These are phyloP conservation scores for Kodamaea plutei DNA, from an alignment of 1,139 yeast species.

Conservation along the genomic window DNA sequence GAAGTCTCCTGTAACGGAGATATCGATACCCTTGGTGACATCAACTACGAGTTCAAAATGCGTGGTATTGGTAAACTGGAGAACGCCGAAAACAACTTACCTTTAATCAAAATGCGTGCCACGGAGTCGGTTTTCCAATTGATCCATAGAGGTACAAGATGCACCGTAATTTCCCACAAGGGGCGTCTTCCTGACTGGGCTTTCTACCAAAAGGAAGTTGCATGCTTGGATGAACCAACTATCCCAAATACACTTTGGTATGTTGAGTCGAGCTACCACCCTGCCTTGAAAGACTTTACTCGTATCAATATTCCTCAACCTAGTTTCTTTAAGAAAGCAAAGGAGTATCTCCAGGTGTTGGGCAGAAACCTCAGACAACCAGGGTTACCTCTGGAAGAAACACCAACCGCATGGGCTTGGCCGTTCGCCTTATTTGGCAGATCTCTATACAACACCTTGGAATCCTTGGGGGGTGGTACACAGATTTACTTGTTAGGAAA, in stretches of 20 bases:
- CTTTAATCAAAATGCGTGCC: conserved; percentile 44
- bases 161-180: conserved; percentile 61
- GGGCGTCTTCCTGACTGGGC: conserved; percentile 68
- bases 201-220: conserved; percentile 65
- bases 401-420: conserved; percentile 33
- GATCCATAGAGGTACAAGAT: conserved; percentile 54
- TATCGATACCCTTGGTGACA: conserved; percentile 41
- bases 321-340: conserved; percentile 26
- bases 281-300: conserved; percentile 27
- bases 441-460: conserved; percentile 22
- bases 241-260: conserved; percentile 59
- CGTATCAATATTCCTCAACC: conserved; percentile 22
- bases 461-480: conserved; percentile 16
- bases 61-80: conserved; percentile 27
- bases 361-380: conserved; percentile 14
- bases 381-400: not conserved
- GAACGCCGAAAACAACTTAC: conserved; percentile 27
- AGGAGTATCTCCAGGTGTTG: conserved; percentile 37
- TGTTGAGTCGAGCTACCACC: conserved; percentile 63
- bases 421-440: conserved; percentile 31
- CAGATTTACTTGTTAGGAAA: conserved; percentile 38
- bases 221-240: conserved; percentile 66
- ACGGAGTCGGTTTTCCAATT: conserved; percentile 57
- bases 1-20: conserved; percentile 70
- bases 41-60: conserved; percentile 51